Evolutionary conservation across 176 grass and related monocot genomes (phyloP).

Genomic region (Hsuehochloa calcarea): DNA sequence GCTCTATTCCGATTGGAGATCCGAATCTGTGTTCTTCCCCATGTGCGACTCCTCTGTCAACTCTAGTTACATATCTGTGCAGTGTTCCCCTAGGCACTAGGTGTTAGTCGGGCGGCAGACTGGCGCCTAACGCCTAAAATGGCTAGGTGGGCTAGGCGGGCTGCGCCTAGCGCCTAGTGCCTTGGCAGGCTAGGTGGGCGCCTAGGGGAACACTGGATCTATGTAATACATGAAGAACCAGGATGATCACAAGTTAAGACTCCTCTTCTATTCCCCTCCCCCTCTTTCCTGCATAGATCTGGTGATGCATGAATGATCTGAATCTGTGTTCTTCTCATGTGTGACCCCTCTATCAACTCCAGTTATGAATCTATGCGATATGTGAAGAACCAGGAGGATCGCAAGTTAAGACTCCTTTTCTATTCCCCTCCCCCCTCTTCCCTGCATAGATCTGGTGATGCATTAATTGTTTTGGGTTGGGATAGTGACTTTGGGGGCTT

Average conservation of each 20-base stretch:
- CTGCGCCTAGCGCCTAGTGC: too few species aligned
- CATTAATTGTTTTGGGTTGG: neutral
- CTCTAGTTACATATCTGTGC: neutral
- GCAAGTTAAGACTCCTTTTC: neutral
- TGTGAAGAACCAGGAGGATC: neutral
- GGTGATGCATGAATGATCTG: neutral
- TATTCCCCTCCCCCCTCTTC: neutral
- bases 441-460: neutral
- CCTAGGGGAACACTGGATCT: neutral
- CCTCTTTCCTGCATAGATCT: neutral
- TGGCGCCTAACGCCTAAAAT: too few species aligned
- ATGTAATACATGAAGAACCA: neutral
- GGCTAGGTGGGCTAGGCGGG: too few species aligned
- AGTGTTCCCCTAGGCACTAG: too few species aligned
- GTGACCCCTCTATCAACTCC: neutral
- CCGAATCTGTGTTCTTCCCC: neutral
- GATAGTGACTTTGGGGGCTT: neutral
- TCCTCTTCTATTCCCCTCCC: neutral
- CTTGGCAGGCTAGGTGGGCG: too few species aligned
- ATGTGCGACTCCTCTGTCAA: neutral
- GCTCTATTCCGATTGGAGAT: neutral
- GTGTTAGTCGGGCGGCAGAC: too few species aligned
- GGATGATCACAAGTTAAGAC: neutral
- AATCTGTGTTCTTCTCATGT: neutral
- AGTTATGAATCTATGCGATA: neutral